Evolutionary conservation across 805 yeast species (phyloP).

Genomic region (Geotrichum ghanense): DNA sequence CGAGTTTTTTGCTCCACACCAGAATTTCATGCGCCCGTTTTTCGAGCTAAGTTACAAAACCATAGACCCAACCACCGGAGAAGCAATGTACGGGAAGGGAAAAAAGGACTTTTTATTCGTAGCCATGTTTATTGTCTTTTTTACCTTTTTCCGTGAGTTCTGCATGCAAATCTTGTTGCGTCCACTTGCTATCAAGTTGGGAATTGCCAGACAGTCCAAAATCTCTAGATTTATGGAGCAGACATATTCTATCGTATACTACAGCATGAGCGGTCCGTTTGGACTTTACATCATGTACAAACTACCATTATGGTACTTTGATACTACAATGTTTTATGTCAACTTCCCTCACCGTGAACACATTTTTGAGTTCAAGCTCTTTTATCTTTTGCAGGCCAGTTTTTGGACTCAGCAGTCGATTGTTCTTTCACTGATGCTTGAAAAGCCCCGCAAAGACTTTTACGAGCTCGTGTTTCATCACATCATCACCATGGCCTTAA

Average conservation of each 20-base stretch:
- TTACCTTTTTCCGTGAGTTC: slow-evolving; percentile 87
- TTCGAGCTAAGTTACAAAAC: slow-evolving; percentile 39
- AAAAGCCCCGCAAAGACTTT: slow-evolving; percentile 91
- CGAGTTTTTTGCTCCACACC: slow-evolving; percentile 52
- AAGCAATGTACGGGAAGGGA: slow-evolving; percentile 76
- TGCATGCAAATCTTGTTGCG: slow-evolving; percentile 68
- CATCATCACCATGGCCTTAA: slow-evolving; percentile 77
- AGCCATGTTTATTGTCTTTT: slow-evolving; percentile 67
- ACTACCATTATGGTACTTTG: slow-evolving; percentile 81
- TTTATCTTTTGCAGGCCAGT: slow-evolving; percentile 86
- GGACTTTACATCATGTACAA: slow-evolving; percentile 83
- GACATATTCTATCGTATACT: slow-evolving; percentile 72
- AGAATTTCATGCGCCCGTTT: slow-evolving; percentile 50
- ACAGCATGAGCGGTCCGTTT: slow-evolving; percentile 67
- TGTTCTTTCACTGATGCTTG: slow-evolving; percentile 71
- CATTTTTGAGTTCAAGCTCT: slow-evolving; percentile 59
- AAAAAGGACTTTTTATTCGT: slow-evolving; percentile 71
- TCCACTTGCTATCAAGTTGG: slow-evolving; percentile 53
- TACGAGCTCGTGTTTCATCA: slow-evolving; percentile 88
- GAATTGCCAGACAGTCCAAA: slow-evolving; percentile 44
- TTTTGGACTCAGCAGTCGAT: slow-evolving; percentile 96
- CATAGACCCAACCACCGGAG: slow-evolving; percentile 37
- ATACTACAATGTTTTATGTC: slow-evolving; percentile 69
- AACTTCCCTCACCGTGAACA: slow-evolving; percentile 76
- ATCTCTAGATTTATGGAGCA: slow-evolving; percentile 85